A percentile compares a stretch with the other conserved stretches of the same genome.
These are phyloP conservation scores for Amanita fuliginea DNA, from an alignment of 768 basidiomycete genomes.

Conservation along the genomic window DNA sequence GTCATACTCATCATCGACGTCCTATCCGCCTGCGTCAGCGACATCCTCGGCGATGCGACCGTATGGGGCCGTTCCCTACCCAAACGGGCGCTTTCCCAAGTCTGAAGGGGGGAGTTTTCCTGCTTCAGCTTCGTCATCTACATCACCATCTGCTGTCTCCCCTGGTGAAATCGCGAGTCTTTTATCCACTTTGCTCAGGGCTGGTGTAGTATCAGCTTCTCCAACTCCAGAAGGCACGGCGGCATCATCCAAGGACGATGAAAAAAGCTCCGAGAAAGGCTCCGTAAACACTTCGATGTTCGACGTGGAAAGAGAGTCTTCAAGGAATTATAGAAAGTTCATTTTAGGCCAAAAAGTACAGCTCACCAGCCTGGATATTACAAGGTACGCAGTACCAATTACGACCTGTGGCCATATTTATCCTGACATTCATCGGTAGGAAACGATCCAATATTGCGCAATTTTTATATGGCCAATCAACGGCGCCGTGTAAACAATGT, in stretches of 20 bases:
- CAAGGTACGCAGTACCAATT: conserved; percentile 36
- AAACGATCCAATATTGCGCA: conserved; percentile 48
- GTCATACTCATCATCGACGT: neutral
- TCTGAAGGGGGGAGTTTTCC: conserved; percentile 11
- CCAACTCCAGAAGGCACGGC: conserved; percentile 42
- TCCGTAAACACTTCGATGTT: conserved; percentile 15
- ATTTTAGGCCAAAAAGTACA: conserved; percentile 51
- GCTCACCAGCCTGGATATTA: conserved; percentile 59
- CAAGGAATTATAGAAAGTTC: conserved; percentile 46
- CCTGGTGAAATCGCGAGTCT: conserved; percentile 42
- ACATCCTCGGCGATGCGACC: conserved; percentile 12
- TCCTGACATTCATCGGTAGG: conserved; percentile 21
- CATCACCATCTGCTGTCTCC: conserved; percentile 19
- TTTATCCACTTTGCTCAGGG: conserved; percentile 60
- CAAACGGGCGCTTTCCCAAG: neutral
- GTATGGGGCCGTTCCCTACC: neutral
- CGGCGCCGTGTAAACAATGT: conserved; percentile 89
- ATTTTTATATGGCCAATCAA: conserved; percentile 65
- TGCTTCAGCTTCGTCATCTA: conserved; percentile 19
- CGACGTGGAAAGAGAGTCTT: conserved; percentile 34
- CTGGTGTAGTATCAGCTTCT: conserved; percentile 59
- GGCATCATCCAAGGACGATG: conserved; percentile 27
- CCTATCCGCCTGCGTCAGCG: conserved; percentile 11
- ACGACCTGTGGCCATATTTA: neutral
- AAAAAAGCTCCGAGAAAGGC: conserved; percentile 15